These are phyloP conservation scores for Vaccinium macrocarpon DNA, from an alignment of 148 eudicot species.

Conservation along the genomic window DNA sequence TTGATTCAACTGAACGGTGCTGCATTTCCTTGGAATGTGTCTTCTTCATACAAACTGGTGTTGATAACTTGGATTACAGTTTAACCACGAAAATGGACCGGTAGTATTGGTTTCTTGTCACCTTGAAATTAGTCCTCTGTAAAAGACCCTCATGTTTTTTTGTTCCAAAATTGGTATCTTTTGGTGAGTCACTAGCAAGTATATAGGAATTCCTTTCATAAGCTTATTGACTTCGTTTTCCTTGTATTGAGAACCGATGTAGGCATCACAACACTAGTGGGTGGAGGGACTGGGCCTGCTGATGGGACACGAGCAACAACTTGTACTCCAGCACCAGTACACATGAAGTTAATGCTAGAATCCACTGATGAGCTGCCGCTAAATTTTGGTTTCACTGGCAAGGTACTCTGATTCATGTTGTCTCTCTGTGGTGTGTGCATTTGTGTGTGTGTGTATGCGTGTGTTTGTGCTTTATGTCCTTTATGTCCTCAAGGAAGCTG, in stretches of 20 bases:
- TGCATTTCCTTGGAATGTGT: background rate
- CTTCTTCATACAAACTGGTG: background rate
- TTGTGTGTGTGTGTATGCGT: background rate
- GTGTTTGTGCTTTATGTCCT: background rate
- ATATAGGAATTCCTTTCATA: background rate
- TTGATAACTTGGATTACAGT: background rate
- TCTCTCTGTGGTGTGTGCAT: background rate
- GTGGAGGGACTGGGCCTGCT: slow-evolving; percentile 99
- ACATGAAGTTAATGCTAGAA: slow-evolving; percentile 87
- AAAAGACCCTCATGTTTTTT: background rate
- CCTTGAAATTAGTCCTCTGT: background rate
- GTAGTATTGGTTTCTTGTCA: background rate
- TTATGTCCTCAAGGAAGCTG: background rate
- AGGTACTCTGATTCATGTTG: slow-evolving; percentile 41
- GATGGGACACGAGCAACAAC: slow-evolving; percentile 96
- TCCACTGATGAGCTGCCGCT: slow-evolving; percentile 87
- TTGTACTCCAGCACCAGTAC: slow-evolving; percentile 80
- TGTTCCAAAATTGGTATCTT: background rate
- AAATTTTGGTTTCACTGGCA: slow-evolving; percentile 96
- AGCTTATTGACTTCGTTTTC: slow-evolving; percentile 5
- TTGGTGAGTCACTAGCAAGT: background rate
- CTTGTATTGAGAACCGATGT: slow-evolving; percentile 10
- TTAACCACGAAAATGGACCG: background rate
- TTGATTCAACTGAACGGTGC: background rate
- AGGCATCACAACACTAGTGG: slow-evolving; percentile 94